These are phyloP conservation scores for Abrus pulchellus DNA, from an alignment of 306 rosid genomes.

Conservation along the genomic window DNA sequence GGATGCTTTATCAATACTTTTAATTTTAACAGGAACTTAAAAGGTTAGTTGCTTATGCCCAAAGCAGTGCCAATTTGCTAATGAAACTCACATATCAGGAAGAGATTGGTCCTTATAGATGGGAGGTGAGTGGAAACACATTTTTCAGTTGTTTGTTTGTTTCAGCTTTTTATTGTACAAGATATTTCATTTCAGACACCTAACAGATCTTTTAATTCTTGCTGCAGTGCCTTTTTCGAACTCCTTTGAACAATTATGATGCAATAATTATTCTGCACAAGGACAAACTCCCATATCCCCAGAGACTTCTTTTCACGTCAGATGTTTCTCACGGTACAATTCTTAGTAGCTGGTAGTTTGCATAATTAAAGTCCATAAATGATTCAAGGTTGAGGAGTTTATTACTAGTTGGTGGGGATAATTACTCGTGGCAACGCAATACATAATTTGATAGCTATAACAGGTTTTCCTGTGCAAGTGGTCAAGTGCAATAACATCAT, in stretches of 20 bases:
- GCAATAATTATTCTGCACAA: constrained; percentile 86
- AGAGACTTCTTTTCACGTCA: constrained; percentile 88
- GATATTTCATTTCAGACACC: constrained; percentile 26
- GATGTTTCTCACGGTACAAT: constrained; percentile 74
- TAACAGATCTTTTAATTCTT: constrained; percentile 39
- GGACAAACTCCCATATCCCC: constrained; percentile 88
- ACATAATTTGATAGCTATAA: constrained; percentile 22
- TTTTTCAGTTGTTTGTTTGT: constrained; percentile 12
- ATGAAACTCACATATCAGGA: constrained; percentile 67
- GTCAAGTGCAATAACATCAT: neutral
- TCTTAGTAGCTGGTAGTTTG: constrained; percentile 21
- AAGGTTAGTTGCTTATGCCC: constrained; percentile 88
- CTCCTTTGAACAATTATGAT: constrained; percentile 90
- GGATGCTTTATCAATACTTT: constrained; percentile 29
- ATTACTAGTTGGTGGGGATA: constrained; percentile 23
- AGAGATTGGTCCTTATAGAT: constrained; percentile 68
- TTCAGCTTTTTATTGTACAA: constrained; percentile 14
- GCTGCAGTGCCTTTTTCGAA: constrained; percentile 88
- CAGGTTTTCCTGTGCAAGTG: constrained; percentile 25
- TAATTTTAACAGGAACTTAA: constrained; percentile 72
- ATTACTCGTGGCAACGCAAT: constrained; percentile 7
- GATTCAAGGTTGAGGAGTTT: constrained; percentile 8
- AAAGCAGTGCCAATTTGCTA: constrained; percentile 87
- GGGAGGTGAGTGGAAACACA: constrained; percentile 73
- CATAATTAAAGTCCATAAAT: neutral